These are phyloP conservation scores for Puccinia coronata DNA, from an alignment of 1,284 basidiomycete species.

Conservation along the genomic window DNA sequence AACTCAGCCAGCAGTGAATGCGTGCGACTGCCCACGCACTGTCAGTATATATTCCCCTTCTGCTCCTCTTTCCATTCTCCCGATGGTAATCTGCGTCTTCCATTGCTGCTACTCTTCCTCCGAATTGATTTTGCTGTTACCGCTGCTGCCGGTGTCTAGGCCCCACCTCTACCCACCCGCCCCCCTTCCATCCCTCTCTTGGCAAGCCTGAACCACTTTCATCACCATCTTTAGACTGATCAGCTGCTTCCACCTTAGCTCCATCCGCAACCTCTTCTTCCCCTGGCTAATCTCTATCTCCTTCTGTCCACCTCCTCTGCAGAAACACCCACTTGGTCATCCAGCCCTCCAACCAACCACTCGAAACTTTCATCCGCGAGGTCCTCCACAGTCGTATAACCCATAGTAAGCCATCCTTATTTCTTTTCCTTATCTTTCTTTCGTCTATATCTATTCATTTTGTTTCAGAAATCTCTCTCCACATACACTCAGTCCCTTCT, in stretches of 20 bases:
- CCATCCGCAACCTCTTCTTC: constrained; percentile 1
- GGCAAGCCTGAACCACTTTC: background rate
- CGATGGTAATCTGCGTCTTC: background rate
- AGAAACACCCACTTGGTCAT: background rate
- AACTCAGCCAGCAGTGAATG: constrained; percentile 8
- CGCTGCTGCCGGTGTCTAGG: background rate
- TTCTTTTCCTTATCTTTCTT: background rate
- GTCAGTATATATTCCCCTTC: constrained; percentile 1
- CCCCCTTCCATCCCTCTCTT: constrained; percentile 18
- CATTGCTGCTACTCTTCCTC: background rate
- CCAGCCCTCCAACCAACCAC: constrained; percentile 1
- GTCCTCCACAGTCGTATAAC: background rate
- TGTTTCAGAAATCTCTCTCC: background rate
- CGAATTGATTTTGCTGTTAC: background rate
- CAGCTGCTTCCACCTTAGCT: background rate
- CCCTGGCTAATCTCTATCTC: constrained; percentile 5
- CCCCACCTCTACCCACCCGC: background rate
- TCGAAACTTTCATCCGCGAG: background rate
- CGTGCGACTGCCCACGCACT: background rate
- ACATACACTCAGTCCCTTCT: background rate
- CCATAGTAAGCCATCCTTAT: background rate
- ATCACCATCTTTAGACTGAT: constrained; percentile 3
- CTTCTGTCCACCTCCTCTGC: background rate
- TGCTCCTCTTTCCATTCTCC: background rate
- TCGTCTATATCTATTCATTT: background rate